Evolutionary conservation across 148 eudicot genomes (phyloP), one percentile per base, ranked within the genome.

Genomic region (Chenopodium formosanum): DNA sequence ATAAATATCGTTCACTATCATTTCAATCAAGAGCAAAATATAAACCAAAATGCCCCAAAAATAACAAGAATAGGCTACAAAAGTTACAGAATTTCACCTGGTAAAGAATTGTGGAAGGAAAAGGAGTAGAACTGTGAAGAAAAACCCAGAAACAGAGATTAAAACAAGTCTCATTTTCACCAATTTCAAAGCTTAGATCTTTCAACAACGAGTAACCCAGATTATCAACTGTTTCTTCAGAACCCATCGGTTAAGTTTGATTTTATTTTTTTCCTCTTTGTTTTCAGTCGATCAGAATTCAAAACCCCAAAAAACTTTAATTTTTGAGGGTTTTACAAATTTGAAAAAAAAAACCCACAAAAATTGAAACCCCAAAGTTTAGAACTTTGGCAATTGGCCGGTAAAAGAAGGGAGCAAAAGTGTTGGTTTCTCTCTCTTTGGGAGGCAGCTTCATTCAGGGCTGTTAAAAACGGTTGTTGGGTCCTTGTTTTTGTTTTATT

Each of bases 101-200:
- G 20, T 81, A 81, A 74, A 93, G 88, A 78, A 92, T 79, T 14
- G 85, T 84, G 58, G 87, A 86, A 68, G 97, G 92, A 75, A 89
- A 89, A 7, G 89, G 83, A 68, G 89, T 79, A 62, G 90, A 86
- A 78, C 9, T 74, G 29, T 79, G 78, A 13, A 92, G 86, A 83
- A 85, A 92, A 86, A 90, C 86, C 97, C 97, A 93, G 82, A 93
- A 92, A 80, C 94, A 89, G 65, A 93, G 70, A 78, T 81, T 74
- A 31, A 92, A 92, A 77, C 65, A 89, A 80, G 73, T 25, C 58
- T 76, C 75, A 23, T 85, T 60, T 74, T 79, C 73, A 7, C 80
- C 82, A 64, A 91, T 83, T 79, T 90, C 91, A 60, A 93, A 82
- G 37, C 82, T 76, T 29, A 93, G 82, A 80, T 93, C 91, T 76